Conservation (phyloP, 2,329 filamentous ascomycete species). For the Verticillium zaregamsianum region DNA sequence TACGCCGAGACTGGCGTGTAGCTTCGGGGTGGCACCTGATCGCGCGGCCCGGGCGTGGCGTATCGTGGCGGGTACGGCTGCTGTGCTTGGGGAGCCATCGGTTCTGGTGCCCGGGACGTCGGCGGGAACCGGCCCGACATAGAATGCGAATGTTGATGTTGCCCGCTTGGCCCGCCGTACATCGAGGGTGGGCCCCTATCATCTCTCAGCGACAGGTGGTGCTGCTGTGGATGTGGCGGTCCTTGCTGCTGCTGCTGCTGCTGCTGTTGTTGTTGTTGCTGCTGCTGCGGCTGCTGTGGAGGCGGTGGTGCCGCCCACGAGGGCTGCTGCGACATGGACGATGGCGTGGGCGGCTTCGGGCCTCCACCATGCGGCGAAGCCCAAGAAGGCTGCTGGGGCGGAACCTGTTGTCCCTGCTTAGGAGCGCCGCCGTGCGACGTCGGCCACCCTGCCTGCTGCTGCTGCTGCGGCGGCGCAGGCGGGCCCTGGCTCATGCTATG, state of each 20-base stretch:
- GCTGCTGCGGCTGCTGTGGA: constrained; percentile 19
- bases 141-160: constrained; percentile 25
- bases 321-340: constrained; percentile 16
- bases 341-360: not conserved
- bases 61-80: constrained; percentile 36
- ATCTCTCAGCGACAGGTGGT: constrained; percentile 26
- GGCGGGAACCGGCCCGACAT: constrained; percentile 34
- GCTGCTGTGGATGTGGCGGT: constrained; percentile 12
- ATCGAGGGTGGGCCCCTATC: constrained; percentile 29
- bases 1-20: constrained; percentile 40
- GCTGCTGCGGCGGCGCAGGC: constrained; percentile 23
- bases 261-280: constrained; percentile 16
- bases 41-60: constrained; percentile 37
- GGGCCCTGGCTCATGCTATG: constrained; percentile 18
- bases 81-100: constrained; percentile 33
- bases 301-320: constrained; percentile 22
- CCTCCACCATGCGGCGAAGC: not conserved
- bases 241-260: constrained; percentile 12
- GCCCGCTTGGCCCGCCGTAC: constrained; percentile 22
- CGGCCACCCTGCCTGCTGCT: constrained; percentile 26
- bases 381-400: constrained; percentile 8
- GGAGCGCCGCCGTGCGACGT: constrained; percentile 23
- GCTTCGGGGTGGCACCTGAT: constrained; percentile 39
- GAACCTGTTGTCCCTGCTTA: constrained; percentile 14
- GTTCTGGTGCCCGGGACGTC: constrained; percentile 36